phyloP scores from a whole-genome alignment of 2,329 filamentous ascomycete species.

The Talaromyces piceae region DNA sequence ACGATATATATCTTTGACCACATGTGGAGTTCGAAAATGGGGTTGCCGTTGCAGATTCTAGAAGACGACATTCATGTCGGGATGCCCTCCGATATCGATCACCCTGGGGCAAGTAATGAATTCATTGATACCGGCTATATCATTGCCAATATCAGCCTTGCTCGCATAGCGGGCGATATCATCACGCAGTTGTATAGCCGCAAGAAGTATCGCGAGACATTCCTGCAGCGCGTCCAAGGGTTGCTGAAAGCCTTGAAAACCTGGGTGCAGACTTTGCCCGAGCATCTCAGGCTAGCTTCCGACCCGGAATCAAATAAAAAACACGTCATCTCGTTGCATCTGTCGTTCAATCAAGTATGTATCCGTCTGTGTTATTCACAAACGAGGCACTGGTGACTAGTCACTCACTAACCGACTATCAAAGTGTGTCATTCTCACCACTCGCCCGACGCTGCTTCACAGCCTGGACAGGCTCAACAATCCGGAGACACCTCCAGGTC shows the following conservation, averaged over 20 bases:
- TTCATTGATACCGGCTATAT: slow-evolving; percentile 31
- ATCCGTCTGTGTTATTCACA: background rate
- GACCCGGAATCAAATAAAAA: slow-evolving; percentile 27
- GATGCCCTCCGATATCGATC: slow-evolving; percentile 26
- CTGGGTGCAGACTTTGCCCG: slow-evolving; percentile 32
- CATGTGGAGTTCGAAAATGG: slow-evolving; percentile 44
- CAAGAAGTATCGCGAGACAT: slow-evolving; percentile 30
- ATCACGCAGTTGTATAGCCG: slow-evolving; percentile 29
- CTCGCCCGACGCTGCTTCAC: background rate
- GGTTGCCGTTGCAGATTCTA: slow-evolving; percentile 42
- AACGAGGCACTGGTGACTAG: background rate
- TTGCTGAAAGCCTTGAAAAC: slow-evolving; percentile 31
- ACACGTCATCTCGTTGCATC: slow-evolving; percentile 27
- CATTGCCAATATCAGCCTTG: slow-evolving; percentile 31
- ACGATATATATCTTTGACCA: slow-evolving; percentile 36
- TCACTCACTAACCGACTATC: background rate
- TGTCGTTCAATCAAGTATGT: slow-evolving; percentile 30
- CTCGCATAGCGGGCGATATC: slow-evolving; percentile 30
- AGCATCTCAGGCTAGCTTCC: slow-evolving; percentile 26
- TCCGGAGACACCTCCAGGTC: background rate
- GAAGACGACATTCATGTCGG: slow-evolving; percentile 42
- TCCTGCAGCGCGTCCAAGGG: slow-evolving; percentile 34
- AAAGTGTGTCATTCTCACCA: background rate
- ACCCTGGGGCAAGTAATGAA: slow-evolving; percentile 25
- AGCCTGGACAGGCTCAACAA: background rate